A percentile compares a stretch with the other conserved stretches of the same genome.
phyloP scores from a whole-genome alignment of 2,329 filamentous ascomycete genomes.

The Fusarium citri region DNA sequence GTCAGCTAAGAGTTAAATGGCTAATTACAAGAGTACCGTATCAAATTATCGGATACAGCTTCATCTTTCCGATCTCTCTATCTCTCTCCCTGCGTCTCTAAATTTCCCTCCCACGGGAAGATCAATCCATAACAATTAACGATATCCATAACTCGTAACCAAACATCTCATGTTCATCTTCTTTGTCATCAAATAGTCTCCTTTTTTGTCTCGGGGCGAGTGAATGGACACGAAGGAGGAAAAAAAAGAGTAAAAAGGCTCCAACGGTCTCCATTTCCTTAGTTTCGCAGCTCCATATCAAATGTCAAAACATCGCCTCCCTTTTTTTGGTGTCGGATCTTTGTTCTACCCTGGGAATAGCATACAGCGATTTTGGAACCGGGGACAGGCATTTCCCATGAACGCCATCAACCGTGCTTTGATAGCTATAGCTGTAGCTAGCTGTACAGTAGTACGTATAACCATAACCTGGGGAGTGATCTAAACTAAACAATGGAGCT shows the following conservation, averaged over 20 bases:
- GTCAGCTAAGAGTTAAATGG: slow-evolving; percentile 5
- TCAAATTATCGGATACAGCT: slow-evolving; percentile 24
- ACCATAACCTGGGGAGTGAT: slow-evolving; percentile 13
- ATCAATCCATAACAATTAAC: slow-evolving; percentile 6
- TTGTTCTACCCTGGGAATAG: slow-evolving; percentile 39
- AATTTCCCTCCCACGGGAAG: slow-evolving; percentile 33
- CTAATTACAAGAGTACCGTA: slow-evolving; percentile 17
- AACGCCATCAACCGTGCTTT: slow-evolving; percentile 28
- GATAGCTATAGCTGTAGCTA: background rate
- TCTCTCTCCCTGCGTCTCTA: slow-evolving; percentile 26
- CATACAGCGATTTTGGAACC: slow-evolving; percentile 23
- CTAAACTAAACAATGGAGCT: background rate
- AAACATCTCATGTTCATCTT: slow-evolving; percentile 2
- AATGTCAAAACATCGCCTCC: slow-evolving; percentile 37
- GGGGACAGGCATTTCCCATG: slow-evolving; percentile 41
- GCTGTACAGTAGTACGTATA: slow-evolving; percentile 3
- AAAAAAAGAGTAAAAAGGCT: slow-evolving; percentile 7
- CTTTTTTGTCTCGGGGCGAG: slow-evolving; percentile 28
- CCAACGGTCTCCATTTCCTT: slow-evolving; percentile 23
- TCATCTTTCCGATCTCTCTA: slow-evolving; percentile 8
- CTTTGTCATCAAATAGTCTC: slow-evolving; percentile 22
- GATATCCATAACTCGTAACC: slow-evolving; percentile 17
- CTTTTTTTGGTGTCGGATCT: slow-evolving; percentile 36
- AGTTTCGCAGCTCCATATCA: slow-evolving; percentile 30
- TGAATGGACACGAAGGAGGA: background rate